Conservation (phyloP, 495 filamentous ascomycete species). For the Podospora appendiculata region DNA sequence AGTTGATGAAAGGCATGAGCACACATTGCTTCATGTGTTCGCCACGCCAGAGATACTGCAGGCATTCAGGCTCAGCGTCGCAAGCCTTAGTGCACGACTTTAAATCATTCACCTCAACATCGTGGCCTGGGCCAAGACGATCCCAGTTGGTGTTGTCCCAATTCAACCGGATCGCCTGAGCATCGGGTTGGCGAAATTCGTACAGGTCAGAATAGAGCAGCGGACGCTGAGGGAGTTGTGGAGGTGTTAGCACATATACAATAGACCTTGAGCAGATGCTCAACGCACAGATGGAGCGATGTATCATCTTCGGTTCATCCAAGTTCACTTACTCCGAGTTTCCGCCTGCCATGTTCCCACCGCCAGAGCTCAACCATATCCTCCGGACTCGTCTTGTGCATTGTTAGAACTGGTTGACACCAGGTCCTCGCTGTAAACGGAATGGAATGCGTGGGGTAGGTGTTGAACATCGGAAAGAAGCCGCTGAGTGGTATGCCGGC, state of each 20-base stretch:
- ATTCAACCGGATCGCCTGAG: not conserved
- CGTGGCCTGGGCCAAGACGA: slow-evolving; percentile 1
- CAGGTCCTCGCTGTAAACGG: slow-evolving; percentile 34
- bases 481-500: slow-evolving; percentile 35
- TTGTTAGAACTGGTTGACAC: slow-evolving; percentile 49
- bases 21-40: slow-evolving; percentile 5
- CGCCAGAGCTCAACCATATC: slow-evolving; percentile 20
- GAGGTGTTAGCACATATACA: no score
- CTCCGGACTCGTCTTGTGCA: slow-evolving; percentile 42
- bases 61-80: slow-evolving; percentile 1
- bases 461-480: slow-evolving; percentile 47
- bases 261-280: no score
- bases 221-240: not conserved
- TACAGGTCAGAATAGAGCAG: slow-evolving; percentile 7
- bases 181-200: not conserved
- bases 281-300: not conserved
- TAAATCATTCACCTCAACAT: not conserved
- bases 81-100: slow-evolving; percentile 7
- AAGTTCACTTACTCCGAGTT: slow-evolving; percentile 13
- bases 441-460: slow-evolving; percentile 31
- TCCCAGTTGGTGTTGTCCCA: slow-evolving; percentile 14
- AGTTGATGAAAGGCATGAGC: slow-evolving; percentile 5
- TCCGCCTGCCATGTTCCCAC: slow-evolving; percentile 10
- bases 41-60: slow-evolving; percentile 10
- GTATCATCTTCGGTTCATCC: no score